phyloP scores from a whole-genome alignment of 768 basidiomycete genomes.

The Multifurca ochricompacta region DNA sequence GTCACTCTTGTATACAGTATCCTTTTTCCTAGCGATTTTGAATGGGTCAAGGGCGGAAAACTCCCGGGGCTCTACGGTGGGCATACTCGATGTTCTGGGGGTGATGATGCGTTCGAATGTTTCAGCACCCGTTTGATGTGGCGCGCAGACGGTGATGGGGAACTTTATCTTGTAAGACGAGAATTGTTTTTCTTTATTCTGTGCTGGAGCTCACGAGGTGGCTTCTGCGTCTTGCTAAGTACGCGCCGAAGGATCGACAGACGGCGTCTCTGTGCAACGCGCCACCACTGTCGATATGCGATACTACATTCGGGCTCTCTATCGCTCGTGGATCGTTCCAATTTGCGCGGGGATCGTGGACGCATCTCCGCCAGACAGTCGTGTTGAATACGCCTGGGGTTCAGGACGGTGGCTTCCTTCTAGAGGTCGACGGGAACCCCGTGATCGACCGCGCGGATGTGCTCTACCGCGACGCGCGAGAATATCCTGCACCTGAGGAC shows the following conservation, averaged over 20 bases:
- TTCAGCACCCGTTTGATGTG: constrained; percentile 88
- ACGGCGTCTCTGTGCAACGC: constrained; percentile 49
- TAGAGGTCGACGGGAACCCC: constrained; percentile 54
- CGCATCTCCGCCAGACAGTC: constrained; percentile 61
- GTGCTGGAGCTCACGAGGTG: neutral
- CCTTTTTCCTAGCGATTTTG: constrained; percentile 67
- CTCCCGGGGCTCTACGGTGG: constrained; percentile 77
- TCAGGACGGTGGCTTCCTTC: constrained; percentile 55
- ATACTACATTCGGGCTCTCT: constrained; percentile 61
- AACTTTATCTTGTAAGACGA: constrained; percentile 55
- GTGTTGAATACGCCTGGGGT: constrained; percentile 65
- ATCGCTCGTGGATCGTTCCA: constrained; percentile 65
- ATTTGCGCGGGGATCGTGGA: constrained; percentile 61
- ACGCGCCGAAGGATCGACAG: constrained; percentile 69
- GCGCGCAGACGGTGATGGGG: constrained; percentile 58
- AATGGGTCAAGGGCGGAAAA: constrained; percentile 79
- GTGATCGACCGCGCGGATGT: constrained; percentile 50
- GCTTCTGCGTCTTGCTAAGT: constrained; percentile 37
- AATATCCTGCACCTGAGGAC: neutral
- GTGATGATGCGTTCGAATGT: constrained; percentile 60
- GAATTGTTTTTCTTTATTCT: neutral
- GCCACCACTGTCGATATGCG: constrained; percentile 51
- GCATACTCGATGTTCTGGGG: constrained; percentile 61
- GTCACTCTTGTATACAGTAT: constrained; percentile 63
- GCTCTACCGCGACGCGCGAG: constrained; percentile 42